Percentiles rank a stretch among this genome's conserved stretches.
phyloP scores from a whole-genome alignment of 2,329 filamentous ascomycete species.

The Sporothrix brasiliensis region DNA sequence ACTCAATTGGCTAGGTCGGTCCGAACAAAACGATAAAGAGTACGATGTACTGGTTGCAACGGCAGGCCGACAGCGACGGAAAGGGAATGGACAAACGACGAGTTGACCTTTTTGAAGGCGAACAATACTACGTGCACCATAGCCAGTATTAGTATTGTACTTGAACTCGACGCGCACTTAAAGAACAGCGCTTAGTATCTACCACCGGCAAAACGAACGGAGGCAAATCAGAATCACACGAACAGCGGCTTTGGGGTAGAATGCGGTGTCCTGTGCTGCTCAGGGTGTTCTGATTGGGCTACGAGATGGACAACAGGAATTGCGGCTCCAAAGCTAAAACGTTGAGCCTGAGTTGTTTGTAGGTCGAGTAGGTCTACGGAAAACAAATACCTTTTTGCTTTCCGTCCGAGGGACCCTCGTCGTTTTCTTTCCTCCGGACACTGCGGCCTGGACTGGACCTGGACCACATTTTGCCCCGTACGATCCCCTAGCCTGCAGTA shows the following conservation, averaged over 20 bases:
- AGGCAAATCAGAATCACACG: neutral
- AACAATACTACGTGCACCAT: no score
- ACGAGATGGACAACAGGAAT: neutral
- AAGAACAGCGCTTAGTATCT: neutral
- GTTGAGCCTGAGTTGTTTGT: neutral
- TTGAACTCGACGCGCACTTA: neutral
- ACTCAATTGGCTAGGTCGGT: no score
- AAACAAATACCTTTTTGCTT: no score
- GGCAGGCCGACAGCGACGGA: neutral
- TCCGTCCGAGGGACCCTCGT: no score
- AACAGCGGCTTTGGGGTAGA: neutral
- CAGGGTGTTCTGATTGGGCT: neutral
- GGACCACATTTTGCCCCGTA: neutral
- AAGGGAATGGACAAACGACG: neutral
- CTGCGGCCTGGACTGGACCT: neutral
- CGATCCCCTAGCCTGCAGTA: conserved; percentile 7
- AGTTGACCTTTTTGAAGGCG: no score
- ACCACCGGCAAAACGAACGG: neutral
- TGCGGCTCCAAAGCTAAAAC: neutral
- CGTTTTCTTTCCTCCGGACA: neutral
- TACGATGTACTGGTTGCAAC: neutral
- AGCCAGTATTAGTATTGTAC: no score
- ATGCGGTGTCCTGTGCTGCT: neutral
- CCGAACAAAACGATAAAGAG: neutral
- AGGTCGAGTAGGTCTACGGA: neutral